Evolutionary conservation across 805 yeast genomes (phyloP), one percentile per base, ranked within the genome.

Genomic region (Wickerhamomyces strasburgensis): DNA sequence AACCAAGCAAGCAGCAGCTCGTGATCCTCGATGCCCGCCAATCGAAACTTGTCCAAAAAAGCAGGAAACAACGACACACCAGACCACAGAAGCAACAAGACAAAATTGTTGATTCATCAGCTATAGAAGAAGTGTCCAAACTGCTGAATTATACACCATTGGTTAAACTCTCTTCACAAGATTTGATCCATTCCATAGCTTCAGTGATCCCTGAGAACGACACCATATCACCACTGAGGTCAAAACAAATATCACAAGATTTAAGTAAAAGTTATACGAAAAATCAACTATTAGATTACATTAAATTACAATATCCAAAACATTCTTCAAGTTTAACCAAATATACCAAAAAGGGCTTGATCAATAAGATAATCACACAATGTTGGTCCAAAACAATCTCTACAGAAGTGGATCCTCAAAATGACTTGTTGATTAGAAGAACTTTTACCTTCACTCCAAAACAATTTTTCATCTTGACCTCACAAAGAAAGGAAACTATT

Each of bases 21-120:
- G 48, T 52, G 14, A 52, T 52, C 8, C 31, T 52, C 27, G 35
- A 50, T 27, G 57, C 55, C 5, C 28, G 35, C 6, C 43, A 50
- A 31, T 49, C 54, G 14, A 45, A 29, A 11, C 39, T 52, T 4
- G 32, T 47, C 2, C 34, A 44, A 5, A 34, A 34, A n/a, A 37
- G 30, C 15, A 31, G 33, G 26, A 30, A 33, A 15, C 13, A 23
- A 9, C n/a, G n/a, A 19, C 19, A 19, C n/a, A 10, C 25, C 27
- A 18, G n/a, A 8, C 14, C 17, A 4, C 25, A 21, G 11, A 21
- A 8, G 10, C 25, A 8, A 7, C 7, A 21, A 21, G 25, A 8
- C 11, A 11, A 21, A 5, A 11, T 29, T 3, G 37, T 39, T 11
- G 42, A 35, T 4, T 39, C 35, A 14, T 21, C 27, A 3, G 37